Evolutionary conservation across 441 rosid genomes (phyloP).

Genomic region (Pelargonium australe): DNA sequence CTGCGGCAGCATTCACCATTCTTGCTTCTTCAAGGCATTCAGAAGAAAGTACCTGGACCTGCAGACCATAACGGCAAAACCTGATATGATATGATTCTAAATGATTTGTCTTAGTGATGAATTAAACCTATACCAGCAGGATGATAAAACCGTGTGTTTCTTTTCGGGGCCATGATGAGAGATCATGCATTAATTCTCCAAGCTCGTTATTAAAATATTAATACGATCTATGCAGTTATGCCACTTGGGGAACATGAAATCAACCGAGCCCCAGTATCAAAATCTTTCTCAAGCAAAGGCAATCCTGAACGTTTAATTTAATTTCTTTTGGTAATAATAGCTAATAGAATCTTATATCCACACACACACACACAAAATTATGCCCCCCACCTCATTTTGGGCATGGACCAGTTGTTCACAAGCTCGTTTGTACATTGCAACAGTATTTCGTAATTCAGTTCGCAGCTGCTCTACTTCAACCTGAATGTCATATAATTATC

Average conservation of each 20-base stretch:
- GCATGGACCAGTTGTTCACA: slow-evolving; percentile 69
- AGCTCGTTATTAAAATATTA: neutral
- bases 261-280: no score
- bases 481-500: slow-evolving; percentile 12
- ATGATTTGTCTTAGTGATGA: slow-evolving; percentile 9
- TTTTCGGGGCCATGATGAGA: slow-evolving; percentile 6
- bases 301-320: slow-evolving; percentile 1
- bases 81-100: no score
- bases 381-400: slow-evolving; percentile 57
- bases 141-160: neutral
- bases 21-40: slow-evolving; percentile 59
- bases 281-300: neutral
- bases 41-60: slow-evolving; percentile 64
- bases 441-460: slow-evolving; percentile 52
- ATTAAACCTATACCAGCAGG: neutral
- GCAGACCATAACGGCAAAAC: slow-evolving; percentile 20
- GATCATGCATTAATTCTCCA: slow-evolving; percentile 1
- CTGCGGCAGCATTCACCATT: slow-evolving; percentile 54
- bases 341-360: neutral
- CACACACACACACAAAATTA: neutral
- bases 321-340: neutral
- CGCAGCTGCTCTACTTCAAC: slow-evolving; percentile 59
- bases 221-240: neutral
- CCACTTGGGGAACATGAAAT: no score
- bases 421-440: slow-evolving; percentile 58